phyloP scores from a whole-genome alignment of 2,329 filamentous ascomycete species.

The Alternaria brassicae region DNA sequence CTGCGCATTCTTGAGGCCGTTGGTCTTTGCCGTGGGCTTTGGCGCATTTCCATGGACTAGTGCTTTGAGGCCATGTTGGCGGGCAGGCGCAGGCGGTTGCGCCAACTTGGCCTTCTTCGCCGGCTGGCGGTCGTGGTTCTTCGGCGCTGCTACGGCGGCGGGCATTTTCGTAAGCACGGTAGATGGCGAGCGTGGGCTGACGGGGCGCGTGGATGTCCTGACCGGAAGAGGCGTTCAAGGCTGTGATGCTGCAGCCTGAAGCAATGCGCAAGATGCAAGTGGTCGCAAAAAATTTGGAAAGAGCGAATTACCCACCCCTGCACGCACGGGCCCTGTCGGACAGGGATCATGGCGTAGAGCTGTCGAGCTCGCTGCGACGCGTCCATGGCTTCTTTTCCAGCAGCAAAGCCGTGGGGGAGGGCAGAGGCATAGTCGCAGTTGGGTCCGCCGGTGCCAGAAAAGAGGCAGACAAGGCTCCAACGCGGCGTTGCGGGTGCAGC shows the following conservation, averaged over 20 bases:
- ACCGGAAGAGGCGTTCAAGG: conserved; percentile 8
- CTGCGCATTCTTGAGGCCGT: conserved; percentile 59
- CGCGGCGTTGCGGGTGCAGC: conserved; percentile 9
- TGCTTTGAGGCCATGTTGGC: conserved; percentile 42
- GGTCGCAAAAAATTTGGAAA: conserved; percentile 27
- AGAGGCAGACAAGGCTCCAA: background rate
- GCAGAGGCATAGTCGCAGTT: background rate
- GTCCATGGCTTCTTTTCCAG: background rate
- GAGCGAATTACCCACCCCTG: conserved; percentile 20
- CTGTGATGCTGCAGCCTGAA: conserved; percentile 31
- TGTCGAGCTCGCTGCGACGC: conserved; percentile 7
- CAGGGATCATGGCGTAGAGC: conserved; percentile 18
- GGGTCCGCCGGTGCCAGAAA: background rate
- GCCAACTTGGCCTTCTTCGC: conserved; percentile 49
- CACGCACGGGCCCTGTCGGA: conserved; percentile 11
- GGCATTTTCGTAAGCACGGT: conserved; percentile 34
- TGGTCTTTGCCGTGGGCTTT: conserved; percentile 59
- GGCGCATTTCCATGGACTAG: conserved; percentile 39
- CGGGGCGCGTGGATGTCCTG: background rate
- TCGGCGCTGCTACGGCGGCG: conserved; percentile 38
- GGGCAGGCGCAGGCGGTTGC: conserved; percentile 32
- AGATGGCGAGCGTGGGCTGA: background rate
- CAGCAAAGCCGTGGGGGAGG: background rate
- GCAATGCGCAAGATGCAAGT: conserved; percentile 29
- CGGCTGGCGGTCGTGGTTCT: conserved; percentile 42